A percentile compares a stretch with the other conserved stretches of the same genome.
phyloP scores from a whole-genome alignment of 192 early-diverging fungal genomes.

The Diversispora eburnea region DNA sequence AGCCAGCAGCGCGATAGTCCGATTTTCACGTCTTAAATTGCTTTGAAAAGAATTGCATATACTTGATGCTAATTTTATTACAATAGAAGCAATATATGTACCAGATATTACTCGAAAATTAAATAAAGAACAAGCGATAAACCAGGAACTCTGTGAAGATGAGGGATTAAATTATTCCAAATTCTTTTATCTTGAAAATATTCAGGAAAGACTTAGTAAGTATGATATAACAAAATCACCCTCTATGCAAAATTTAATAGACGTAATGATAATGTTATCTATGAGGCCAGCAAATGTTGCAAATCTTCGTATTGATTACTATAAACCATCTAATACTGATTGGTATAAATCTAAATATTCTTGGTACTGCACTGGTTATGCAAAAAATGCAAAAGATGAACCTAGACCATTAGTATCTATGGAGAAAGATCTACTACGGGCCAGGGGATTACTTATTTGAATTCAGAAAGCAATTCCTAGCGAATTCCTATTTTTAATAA shows the following conservation, averaged over 20 bases:
- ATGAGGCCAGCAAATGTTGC: conserved; percentile 12
- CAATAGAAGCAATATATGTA: conserved; percentile 2
- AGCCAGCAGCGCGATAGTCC: background rate
- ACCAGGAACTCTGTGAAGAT: background rate
- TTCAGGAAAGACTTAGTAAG: background rate
- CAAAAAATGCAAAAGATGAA: conserved; percentile 10
- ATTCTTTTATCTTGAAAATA: background rate
- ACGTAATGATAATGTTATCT: conserved; percentile 22
- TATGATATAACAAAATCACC: background rate
- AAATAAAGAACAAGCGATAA: conserved; percentile 1
- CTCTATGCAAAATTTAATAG: conserved; percentile 4
- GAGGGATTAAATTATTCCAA: conserved; percentile 3
- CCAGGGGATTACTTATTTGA: conserved; percentile 5
- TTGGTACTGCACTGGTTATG: conserved; percentile 14
- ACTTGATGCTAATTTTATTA: background rate
- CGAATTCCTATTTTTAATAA: background rate
- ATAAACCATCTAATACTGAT: background rate
- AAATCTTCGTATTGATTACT: conserved; percentile 6
- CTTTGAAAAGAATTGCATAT: conserved; percentile 1
- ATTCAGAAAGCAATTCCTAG: background rate
- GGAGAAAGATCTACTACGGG: conserved; percentile 11
- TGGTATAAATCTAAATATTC: conserved; percentile 15
- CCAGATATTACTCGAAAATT: conserved; percentile 2
- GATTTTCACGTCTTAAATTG: background rate
- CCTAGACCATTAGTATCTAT: conserved; percentile 4